Percentiles rank a stretch among this genome's conserved stretches.
Evolutionary conservation across 2,329 filamentous ascomycete species (phyloP).

Genomic region (Paraphaeosphaeria minitans): DNA sequence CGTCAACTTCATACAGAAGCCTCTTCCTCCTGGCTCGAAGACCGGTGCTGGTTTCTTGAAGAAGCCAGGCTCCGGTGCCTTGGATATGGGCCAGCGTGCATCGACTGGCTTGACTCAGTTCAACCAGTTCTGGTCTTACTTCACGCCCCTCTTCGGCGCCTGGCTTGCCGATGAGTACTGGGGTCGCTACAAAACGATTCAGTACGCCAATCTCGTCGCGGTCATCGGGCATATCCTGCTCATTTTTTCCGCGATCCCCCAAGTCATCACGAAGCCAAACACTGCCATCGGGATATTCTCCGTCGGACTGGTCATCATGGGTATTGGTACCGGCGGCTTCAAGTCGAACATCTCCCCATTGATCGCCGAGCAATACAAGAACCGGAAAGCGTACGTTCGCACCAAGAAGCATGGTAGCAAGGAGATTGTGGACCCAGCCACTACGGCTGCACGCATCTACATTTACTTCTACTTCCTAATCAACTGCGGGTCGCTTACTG

Average conservation of each 20-base stretch:
- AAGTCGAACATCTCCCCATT: constrained; percentile 67
- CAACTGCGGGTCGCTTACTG: constrained; percentile 47
- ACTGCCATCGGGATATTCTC: constrained; percentile 60
- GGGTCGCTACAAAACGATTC: constrained; percentile 65
- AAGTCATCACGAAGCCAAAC: constrained; percentile 54
- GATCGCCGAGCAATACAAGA: constrained; percentile 62
- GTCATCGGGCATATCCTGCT: constrained; percentile 62
- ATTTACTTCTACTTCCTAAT: constrained; percentile 43
- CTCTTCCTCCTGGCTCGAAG: constrained; percentile 37
- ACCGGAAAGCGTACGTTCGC: constrained; percentile 35
- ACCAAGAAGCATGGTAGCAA: constrained; percentile 49
- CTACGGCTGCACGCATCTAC: constrained; percentile 70
- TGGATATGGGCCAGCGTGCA: constrained; percentile 61
- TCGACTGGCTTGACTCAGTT: constrained; percentile 59
- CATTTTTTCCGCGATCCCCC: constrained; percentile 61
- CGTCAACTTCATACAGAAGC: constrained; percentile 46
- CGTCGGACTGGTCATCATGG: constrained; percentile 65
- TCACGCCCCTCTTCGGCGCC: constrained; percentile 64
- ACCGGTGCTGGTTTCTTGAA: constrained; percentile 44
- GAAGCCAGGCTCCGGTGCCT: constrained; percentile 49
- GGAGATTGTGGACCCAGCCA: constrained; percentile 69
- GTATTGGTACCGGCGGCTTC: constrained; percentile 71
- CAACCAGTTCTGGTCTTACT: constrained; percentile 62
- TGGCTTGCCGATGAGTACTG: constrained; percentile 65
- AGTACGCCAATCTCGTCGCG: constrained; percentile 62